A percentile compares a stretch with the other conserved stretches of the same genome.
Conservation (phyloP, 2,329 filamentous ascomycete genomes). For the Chaetoscypha palmicola region DNA sequence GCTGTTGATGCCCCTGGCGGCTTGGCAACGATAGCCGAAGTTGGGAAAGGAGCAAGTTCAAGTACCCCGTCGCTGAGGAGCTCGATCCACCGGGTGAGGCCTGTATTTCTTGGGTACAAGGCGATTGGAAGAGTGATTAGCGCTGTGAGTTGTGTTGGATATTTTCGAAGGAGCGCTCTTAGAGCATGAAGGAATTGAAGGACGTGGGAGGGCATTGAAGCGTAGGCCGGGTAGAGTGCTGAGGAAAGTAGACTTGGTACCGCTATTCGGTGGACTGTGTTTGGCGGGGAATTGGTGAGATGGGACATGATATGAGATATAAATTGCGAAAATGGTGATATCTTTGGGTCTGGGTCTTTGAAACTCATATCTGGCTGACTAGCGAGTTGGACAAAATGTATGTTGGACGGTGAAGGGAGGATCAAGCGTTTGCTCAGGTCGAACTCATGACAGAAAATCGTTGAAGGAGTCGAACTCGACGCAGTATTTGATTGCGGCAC, state of each 20-base stretch:
- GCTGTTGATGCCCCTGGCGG: constrained; percentile 48
- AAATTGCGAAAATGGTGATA: constrained; percentile 57
- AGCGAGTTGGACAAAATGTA: constrained; percentile 44
- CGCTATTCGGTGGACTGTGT: constrained; percentile 69
- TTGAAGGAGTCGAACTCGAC: constrained; percentile 7
- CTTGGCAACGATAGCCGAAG: constrained; percentile 36
- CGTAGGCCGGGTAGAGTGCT: constrained; percentile 66
- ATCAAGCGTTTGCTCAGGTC: constrained; percentile 61
- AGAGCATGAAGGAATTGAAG: constrained; percentile 77
- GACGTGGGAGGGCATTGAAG: constrained; percentile 63
- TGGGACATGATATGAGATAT: constrained; percentile 50
- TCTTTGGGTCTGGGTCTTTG: constrained; percentile 26
- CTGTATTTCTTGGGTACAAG: constrained; percentile 68
- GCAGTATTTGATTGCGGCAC: constrained; percentile 10
- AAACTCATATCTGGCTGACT: constrained; percentile 25
- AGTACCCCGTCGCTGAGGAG: constrained; percentile 77
- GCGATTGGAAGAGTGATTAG: constrained; percentile 73
- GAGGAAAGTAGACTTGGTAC: constrained; percentile 83
- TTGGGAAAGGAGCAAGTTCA: constrained; percentile 70
- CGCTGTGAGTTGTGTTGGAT: constrained; percentile 58
- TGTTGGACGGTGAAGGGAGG: constrained; percentile 43
- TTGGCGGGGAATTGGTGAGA: constrained; percentile 49
- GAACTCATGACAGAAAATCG: constrained; percentile 64
- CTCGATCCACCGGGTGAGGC: constrained; percentile 80
- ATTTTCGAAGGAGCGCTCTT: constrained; percentile 63